phyloP scores from a whole-genome alignment of 805 yeast species.

The Candida pseudofarinosa region DNA sequence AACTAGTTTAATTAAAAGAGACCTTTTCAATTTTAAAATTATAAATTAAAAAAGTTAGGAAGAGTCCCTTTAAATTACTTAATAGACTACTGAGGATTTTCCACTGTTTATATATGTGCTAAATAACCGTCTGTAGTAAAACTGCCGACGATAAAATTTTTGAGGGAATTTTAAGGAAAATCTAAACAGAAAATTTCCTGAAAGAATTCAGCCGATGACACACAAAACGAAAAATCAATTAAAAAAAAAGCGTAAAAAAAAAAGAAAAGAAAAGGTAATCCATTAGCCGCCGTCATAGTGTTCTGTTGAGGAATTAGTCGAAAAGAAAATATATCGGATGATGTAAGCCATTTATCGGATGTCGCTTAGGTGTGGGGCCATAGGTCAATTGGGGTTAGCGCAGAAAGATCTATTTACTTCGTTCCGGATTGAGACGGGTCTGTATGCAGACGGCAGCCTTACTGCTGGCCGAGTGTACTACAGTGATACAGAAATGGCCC shows the following conservation, averaged over 20 bases:
- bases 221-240: not conserved
- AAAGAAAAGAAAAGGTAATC: not conserved
- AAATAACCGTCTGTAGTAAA: not conserved
- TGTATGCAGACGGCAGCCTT: not conserved
- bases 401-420: not conserved
- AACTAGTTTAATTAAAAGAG: constrained; percentile 1
- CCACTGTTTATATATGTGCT: not conserved
- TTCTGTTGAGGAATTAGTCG: not conserved
- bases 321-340: not conserved
- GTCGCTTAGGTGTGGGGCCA: not conserved
- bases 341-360: not conserved
- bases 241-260: not conserved
- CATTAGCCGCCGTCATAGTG: not conserved
- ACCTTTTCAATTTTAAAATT: not conserved
- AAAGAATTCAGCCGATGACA: not conserved
- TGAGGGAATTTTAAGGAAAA: constrained; percentile 4
- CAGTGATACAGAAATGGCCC: not conserved
- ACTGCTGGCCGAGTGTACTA: not conserved
- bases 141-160: constrained; percentile 2
- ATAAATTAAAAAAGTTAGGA: constrained; percentile 1
- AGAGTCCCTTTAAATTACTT: not conserved
- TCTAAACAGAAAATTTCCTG: not conserved
- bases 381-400: not conserved
- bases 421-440: not conserved
- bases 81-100: not conserved